Percentiles rank a stretch among this genome's conserved stretches.
Conservation (phyloP, 768 basidiomycete species). For the Dacryopinax spathularia region DNA sequence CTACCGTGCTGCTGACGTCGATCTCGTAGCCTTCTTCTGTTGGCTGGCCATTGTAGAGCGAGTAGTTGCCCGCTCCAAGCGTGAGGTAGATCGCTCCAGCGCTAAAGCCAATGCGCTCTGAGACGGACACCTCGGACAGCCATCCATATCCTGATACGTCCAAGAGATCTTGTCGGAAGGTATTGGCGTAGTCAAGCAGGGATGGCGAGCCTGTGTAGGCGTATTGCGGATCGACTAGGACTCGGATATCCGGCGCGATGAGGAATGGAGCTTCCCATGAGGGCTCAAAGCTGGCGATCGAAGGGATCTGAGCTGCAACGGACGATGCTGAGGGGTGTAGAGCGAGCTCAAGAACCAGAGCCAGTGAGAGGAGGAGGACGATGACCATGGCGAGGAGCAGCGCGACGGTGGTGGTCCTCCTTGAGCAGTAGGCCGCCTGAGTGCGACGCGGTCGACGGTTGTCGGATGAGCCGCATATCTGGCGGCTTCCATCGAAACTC, state of each 20-base stretch:
- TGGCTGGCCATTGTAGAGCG: slow-evolving; percentile 26
- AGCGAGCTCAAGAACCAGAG: background rate
- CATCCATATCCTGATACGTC: slow-evolving; percentile 20
- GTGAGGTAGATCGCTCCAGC: slow-evolving; percentile 23
- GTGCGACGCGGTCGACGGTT: too few species aligned
- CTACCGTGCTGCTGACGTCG: slow-evolving; percentile 19
- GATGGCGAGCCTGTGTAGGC: slow-evolving; percentile 21
- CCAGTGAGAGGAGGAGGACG: background rate
- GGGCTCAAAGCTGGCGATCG: background rate
- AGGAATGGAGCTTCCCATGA: slow-evolving; percentile 16
- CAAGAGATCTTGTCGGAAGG: slow-evolving; percentile 27
- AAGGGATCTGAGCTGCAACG: slow-evolving; percentile 1
- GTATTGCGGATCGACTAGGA: slow-evolving; percentile 26
- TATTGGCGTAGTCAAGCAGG: slow-evolving; percentile 26
- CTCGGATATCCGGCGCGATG: slow-evolving; percentile 21
- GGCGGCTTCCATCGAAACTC: too few species aligned
- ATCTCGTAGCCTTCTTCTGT: slow-evolving; percentile 32
- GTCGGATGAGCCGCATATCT: too few species aligned
- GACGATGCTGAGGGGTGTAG: background rate
- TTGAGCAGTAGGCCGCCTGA: background rate
- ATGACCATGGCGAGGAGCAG: background rate
- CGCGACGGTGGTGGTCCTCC: background rate
- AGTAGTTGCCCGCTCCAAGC: slow-evolving; percentile 19
- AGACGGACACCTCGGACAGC: slow-evolving; percentile 13
- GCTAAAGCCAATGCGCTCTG: background rate